Conservation (phyloP, 352 stramenopile genomes). For the Phytophthora palmivora region DNA sequence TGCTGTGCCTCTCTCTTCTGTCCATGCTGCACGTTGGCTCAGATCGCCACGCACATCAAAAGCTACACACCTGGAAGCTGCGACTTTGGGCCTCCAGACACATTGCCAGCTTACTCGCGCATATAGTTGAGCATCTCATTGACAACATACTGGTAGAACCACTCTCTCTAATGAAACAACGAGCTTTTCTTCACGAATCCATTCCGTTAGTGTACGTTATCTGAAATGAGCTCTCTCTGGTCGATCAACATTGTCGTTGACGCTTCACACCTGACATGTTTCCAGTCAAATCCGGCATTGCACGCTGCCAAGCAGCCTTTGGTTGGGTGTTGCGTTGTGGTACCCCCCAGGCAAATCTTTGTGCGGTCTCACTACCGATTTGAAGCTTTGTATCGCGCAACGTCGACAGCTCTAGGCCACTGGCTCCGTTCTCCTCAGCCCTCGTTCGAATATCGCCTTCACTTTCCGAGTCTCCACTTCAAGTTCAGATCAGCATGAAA, state of each 20-base stretch:
- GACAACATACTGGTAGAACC: no score
- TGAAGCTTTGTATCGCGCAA: constrained; percentile 24
- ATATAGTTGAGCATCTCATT: neutral
- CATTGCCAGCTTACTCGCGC: constrained; percentile 33
- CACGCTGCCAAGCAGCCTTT: neutral
- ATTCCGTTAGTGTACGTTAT: no score
- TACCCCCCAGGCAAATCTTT: constrained; percentile 19
- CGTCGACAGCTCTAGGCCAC: constrained; percentile 14
- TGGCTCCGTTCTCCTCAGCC: constrained; percentile 2
- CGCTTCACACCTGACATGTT: no score
- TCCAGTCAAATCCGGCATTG: constrained; percentile 5
- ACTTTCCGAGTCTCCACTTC: constrained; percentile 28
- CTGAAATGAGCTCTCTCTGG: no score
- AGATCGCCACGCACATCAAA: constrained; percentile 67
- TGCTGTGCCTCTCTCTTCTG: constrained; percentile 43
- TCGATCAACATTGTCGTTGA: no score
- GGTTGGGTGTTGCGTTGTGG: neutral
- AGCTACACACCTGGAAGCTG: constrained; percentile 60
- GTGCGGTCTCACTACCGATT: constrained; percentile 14
- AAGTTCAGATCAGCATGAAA: constrained; percentile 22
- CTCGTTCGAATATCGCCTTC: constrained; percentile 15
- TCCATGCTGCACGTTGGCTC: constrained; percentile 49
- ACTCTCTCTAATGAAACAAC: no score
- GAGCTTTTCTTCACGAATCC: no score
- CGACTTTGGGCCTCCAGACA: constrained; percentile 44